These are phyloP conservation scores for Sanghuangporus weigelae DNA, from an alignment of 1,284 basidiomycete genomes.

Conservation along the genomic window DNA sequence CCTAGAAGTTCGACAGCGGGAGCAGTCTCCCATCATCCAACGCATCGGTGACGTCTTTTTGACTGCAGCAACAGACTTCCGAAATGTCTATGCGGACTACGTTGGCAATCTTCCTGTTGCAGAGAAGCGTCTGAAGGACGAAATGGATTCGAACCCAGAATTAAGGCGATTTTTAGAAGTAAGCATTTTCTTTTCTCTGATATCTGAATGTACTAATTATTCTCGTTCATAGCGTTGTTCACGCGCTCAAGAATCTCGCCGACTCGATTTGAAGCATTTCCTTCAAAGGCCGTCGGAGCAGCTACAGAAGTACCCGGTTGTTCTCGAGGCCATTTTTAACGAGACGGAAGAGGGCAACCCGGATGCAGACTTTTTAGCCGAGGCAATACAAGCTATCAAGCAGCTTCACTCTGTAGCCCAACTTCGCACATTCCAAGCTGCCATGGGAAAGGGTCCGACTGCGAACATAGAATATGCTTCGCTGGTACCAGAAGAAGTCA, in stretches of 20 bases:
- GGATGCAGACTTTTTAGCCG: constrained; percentile 72
- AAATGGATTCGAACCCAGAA: constrained; percentile 76
- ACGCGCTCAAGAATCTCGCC: constrained; percentile 62
- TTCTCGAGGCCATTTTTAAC: constrained; percentile 82
- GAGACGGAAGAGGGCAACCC: constrained; percentile 75
- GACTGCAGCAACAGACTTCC: constrained; percentile 84
- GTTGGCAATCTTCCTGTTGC: constrained; percentile 83
- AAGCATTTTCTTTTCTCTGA: constrained; percentile 19
- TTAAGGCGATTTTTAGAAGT: constrained; percentile 90
- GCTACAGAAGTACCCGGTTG: constrained; percentile 84
- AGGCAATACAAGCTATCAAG: constrained; percentile 74
- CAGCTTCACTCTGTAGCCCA: constrained; percentile 74
- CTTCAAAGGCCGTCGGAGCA: constrained; percentile 85
- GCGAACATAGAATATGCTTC: constrained; percentile 86
- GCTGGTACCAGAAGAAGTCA: constrained; percentile 67
- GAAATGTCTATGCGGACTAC: constrained; percentile 81
- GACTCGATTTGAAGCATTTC: constrained; percentile 86
- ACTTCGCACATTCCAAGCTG: constrained; percentile 80
- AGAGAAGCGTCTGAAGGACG: constrained; percentile 82
- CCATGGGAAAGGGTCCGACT: constrained; percentile 73
- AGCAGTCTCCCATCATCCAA: constrained; percentile 80
- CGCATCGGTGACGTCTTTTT: constrained; percentile 90
- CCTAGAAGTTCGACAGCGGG: constrained; percentile 83
- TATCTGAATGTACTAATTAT: constrained; percentile 5
- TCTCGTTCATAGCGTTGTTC: constrained; percentile 46